A percentile compares a stretch with the other conserved stretches of the same genome.
phyloP scores from a whole-genome alignment of 495 filamentous ascomycete genomes.

The Emericellopsis terricola region DNA sequence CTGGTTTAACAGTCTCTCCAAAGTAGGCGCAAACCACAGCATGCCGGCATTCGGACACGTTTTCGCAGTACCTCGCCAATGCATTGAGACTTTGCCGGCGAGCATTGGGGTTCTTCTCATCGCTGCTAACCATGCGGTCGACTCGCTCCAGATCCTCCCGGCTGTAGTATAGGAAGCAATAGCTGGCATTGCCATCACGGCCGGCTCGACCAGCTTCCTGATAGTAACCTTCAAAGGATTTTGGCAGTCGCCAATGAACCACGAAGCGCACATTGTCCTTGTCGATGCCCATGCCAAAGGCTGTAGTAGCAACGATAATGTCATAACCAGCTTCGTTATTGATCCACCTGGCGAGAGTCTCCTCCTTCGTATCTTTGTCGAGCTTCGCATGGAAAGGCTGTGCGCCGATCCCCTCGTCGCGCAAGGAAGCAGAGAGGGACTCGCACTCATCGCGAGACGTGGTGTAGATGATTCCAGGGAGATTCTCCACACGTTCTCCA shows the following conservation, averaged over 20 bases:
- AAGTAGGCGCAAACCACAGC: conserved; percentile 64
- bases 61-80: conserved; percentile 69
- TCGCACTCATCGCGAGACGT: conserved; percentile 63
- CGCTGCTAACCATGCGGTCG: conserved; percentile 31
- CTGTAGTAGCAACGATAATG: conserved; percentile 85
- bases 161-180: conserved; percentile 79
- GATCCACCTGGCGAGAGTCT: conserved; percentile 55
- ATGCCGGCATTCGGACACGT: conserved; percentile 55
- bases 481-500: conserved; percentile 36
- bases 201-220: conserved; percentile 90
- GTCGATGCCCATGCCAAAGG: conserved; percentile 96
- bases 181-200: conserved; percentile 68
- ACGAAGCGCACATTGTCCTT: conserved; percentile 88
- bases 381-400: conserved; percentile 56
- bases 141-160: conserved; percentile 66
- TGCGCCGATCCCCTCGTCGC: conserved; percentile 43
- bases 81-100: conserved; percentile 30
- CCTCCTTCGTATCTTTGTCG: conserved; percentile 39
- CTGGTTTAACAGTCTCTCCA: conserved; percentile 41
- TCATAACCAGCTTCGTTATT: conserved; percentile 57
- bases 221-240: conserved; percentile 87
- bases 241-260: conserved; percentile 80
- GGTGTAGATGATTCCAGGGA: conserved; percentile 84
- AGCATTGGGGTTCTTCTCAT: conserved; percentile 15
- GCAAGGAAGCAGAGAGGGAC: conserved; percentile 44